Evolutionary conservation across 2,329 filamentous ascomycete genomes (phyloP).

Genomic region (Trichophyton rubrum): DNA sequence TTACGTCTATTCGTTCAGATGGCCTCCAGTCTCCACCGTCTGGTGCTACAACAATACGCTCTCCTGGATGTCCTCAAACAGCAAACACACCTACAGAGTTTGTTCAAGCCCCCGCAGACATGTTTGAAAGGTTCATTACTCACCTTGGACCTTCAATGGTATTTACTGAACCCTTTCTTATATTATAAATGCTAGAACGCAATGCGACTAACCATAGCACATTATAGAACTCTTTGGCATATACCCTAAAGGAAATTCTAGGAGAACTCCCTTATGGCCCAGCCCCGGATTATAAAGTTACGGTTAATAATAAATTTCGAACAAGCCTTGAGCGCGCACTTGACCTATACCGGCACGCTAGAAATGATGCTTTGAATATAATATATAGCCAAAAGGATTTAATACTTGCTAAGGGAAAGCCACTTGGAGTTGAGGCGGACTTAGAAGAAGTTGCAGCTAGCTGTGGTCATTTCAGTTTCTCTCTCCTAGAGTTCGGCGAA

Average conservation of each 20-base stretch:
- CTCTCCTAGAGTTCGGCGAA: constrained; percentile 77
- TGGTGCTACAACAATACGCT: constrained; percentile 6
- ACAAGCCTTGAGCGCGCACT: constrained; percentile 71
- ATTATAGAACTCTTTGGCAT: constrained; percentile 67
- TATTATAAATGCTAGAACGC: background rate
- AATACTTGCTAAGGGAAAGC: constrained; percentile 45
- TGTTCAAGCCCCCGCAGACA: constrained; percentile 51
- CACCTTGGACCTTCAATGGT: constrained; percentile 82
- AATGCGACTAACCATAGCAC: constrained; percentile 1
- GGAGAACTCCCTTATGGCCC: constrained; percentile 72
- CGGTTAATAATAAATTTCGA: constrained; percentile 66
- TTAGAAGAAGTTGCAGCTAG: constrained; percentile 97
- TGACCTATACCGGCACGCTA: constrained; percentile 61
- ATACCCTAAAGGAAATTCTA: constrained; percentile 77
- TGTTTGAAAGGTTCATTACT: constrained; percentile 81
- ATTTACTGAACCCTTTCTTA: constrained; percentile 13
- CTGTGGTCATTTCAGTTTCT: constrained; percentile 92
- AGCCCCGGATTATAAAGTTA: constrained; percentile 54
- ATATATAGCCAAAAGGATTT: constrained; percentile 72
- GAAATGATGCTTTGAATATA: constrained; percentile 61
- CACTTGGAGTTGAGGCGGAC: constrained; percentile 71
- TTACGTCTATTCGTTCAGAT: background rate
- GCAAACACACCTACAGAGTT: background rate
- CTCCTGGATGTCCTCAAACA: background rate
- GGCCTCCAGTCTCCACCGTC: constrained; percentile 1